Evolutionary conservation across 192 early-diverging fungal genomes (phyloP), one percentile per base, ranked within the genome.

Genomic region (Chytriomyces sp.): DNA sequence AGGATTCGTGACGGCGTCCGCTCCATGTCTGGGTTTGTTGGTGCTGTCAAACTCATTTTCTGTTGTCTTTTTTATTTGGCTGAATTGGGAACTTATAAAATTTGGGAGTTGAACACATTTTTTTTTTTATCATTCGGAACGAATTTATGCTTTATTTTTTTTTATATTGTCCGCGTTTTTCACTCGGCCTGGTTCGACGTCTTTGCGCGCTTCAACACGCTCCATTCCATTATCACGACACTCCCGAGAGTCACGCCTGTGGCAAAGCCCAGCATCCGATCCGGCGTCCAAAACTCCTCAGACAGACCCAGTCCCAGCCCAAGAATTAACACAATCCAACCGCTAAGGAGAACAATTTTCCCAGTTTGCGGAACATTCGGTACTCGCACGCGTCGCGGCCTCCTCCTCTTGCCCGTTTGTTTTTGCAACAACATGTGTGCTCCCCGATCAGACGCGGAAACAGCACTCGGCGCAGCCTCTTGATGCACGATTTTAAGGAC

Each of bases 201-300:
- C 26, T 64, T 64, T 28, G 62, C 62, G 18, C 26, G 13, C 45
- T 47, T 67, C 65, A 67, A 67, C 28, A 45, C 18, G 13, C 28
- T 45, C 65, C 65, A 67, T 67, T 67, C 65, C 65, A 67, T 67
- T 45, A 67, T 18, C 11, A 67, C 23, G 9, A 67, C 65, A 45
- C 11, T 18, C 11, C 4, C 23, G 5, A 45, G 11, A 1, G 65
- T 67, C 3, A 67, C 44, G 46, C 35, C 65, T 1, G 65, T 43
- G 46, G 24, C 65, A 67, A 67, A 67, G 0, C 65, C 65, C 3
- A 67, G 46, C 35, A 28, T 45, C 11, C 45, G 11, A 13, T 67
- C 28, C 28, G 43, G 24, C 20, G 24, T 67, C 65, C 65, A 67
- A 3, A 3, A 23, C 16, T 45, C 28, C 44, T 67, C 65, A 10